Evolutionary conservation across 352 stramenopile genomes (phyloP), one percentile per base, ranked within the genome.

Genomic region (Thraustochytrium sp.): DNA sequence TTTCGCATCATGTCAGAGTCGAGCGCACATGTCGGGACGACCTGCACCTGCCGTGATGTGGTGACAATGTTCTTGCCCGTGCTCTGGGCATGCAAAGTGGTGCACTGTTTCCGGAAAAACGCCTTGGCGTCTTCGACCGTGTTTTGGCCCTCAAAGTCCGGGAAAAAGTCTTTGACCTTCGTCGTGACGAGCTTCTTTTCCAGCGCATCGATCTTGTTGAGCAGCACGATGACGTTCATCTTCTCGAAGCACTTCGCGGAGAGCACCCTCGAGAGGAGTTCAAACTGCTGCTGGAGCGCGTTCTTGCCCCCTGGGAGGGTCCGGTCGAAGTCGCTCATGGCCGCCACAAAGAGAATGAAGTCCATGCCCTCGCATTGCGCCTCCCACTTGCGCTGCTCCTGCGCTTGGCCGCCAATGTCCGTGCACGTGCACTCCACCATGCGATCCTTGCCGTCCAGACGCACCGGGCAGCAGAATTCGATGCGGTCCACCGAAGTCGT

Each of bases 321-420:
- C 18, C 46, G 18, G 34, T 80, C 68, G 26, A 80, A 80, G 42
- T 80, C 68, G 38, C 48, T 65, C 68, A 80, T 80, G 0, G 68
- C 68, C 29, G 68, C 51, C 11, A 80, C 68, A 64, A 80, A 80
- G 3, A 80, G 9, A 3, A 80, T 26, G 34, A 80, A 80, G 38
- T 80, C 68, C 18, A 80, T 36, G 0, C 16, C 76, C 21, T 8
- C 38, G 0, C 44, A 42, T 13, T 80, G 68, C 2, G 31, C 42
- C 26, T 80, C 68, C 68, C 68, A 80, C 51, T 80, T 80, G 11
- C 26, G 37, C 37, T 80, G 68, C 68, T 80, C 68, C 31, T 80
- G 68, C 0, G 68, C 68, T 44, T 80, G 68, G 13, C 68, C 68
- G 16, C 68, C 68, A 72, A 80, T 80, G 63, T 80, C 68, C 26